phyloP scores from a whole-genome alignment of 257 asterid genomes.

The Ehretia macrophylla region DNA sequence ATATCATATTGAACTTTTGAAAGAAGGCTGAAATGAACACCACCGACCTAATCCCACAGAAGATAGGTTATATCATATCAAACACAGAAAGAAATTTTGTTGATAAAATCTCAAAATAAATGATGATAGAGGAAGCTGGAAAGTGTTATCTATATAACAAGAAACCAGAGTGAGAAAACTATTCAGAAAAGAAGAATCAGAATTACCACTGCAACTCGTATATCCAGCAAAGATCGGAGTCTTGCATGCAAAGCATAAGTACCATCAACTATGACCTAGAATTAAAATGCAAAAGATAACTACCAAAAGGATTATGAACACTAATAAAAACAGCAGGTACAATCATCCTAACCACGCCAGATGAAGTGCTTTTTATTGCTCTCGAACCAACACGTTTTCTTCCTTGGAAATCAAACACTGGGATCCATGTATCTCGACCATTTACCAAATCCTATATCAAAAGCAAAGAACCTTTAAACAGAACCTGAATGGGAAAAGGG shows the following conservation, averaged over 20 bases:
- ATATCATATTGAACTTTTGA: slow-evolving; percentile 98
- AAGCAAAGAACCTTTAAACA: slow-evolving; percentile 3
- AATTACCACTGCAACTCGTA: slow-evolving; percentile 98
- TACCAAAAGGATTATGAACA: slow-evolving; percentile 6
- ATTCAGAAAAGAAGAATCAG: slow-evolving; percentile 5
- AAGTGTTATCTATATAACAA: too few species aligned
- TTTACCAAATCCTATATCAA: slow-evolving; percentile 70
- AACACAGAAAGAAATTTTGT: too few species aligned
- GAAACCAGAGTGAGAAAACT: too few species aligned
- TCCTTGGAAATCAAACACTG: slow-evolving; percentile 81
- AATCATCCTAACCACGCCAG: slow-evolving; percentile 79
- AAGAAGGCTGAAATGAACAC: slow-evolving; percentile 98
- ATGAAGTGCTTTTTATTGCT: slow-evolving; percentile 49
- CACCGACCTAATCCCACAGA: slow-evolving; percentile 78
- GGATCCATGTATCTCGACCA: slow-evolving; percentile 69
- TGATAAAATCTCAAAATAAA: too few species aligned
- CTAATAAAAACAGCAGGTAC: slow-evolving; percentile 4
- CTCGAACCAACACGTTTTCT: slow-evolving; percentile 71
- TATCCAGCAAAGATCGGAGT: slow-evolving; percentile 93
- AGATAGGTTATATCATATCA: slow-evolving; percentile 2
- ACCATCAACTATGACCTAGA: slow-evolving; percentile 93
- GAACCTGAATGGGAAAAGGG: neutral
- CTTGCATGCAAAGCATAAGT: slow-evolving; percentile 88
- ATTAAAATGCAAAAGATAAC: slow-evolving; percentile 17
- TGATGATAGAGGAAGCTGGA: too few species aligned